Evolutionary conservation across 371 early-diverging fungal genomes (phyloP), one percentile per base, ranked within the genome.

Genomic region (Apophysomyces elegans): DNA sequence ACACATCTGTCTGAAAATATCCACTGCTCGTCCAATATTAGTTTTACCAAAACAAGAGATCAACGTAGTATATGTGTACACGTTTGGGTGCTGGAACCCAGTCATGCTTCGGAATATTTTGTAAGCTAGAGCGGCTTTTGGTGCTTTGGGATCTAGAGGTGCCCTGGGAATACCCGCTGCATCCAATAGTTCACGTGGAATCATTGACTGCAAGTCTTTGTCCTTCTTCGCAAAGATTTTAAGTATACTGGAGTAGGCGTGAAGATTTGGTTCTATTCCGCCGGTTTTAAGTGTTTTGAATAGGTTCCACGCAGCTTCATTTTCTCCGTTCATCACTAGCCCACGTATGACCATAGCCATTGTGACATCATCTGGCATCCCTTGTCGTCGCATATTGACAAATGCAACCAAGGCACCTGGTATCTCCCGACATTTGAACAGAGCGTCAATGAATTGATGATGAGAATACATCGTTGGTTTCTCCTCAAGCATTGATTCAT

Each of bases 31-130:
- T 9, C 56, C 62, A 32, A 79, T 69, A 56, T 77, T 69, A 16
- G 64, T 38, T 56, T 77, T 82, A 44, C 79, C 76, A 75, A 79
- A 79, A 26, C 79, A 79, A 44, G 82, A 68, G 56, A 82, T 82
- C 36, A 82, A 68, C 8, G 79, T 77, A 64, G 79, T 77, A 73
- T 82, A 82, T 14, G 72, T 82, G 65, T 77, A 82, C 13, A 68
- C 74, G 56, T 82, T 74, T 12, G 82, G 82, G 21, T 74, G 56
- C 37, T 74, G 67, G 61, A 69, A 78, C 8, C 75, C 76, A n/a
- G 78, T 80, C 68, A 80, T 44, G 32, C 72, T 66, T 46, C 68
- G 69, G 60, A 80, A 80, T 8, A 80, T 56, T 16, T 64, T 41
- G 26, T 74, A 69, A 18, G 81, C 74, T 54, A 74, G 72, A 13